Evolutionary conservation across 352 stramenopile species (phyloP).

Genomic region (Phytopythium kandeliae): DNA sequence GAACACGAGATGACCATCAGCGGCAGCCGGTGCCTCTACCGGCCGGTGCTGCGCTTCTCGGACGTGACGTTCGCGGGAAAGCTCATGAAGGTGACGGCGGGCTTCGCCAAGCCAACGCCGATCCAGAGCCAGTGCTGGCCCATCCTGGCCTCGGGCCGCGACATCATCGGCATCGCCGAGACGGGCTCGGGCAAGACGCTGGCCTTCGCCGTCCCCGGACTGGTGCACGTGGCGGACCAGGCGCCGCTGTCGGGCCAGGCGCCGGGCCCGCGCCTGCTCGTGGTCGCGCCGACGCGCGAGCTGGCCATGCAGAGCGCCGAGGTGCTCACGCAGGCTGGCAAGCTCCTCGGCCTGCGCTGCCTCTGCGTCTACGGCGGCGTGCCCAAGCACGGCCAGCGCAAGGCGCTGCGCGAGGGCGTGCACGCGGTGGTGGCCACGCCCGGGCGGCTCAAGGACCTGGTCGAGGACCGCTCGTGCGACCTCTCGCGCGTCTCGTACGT

Average conservation of each 20-base stretch:
- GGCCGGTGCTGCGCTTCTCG: slow-evolving; percentile 59
- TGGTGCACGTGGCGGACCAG: slow-evolving; percentile 84
- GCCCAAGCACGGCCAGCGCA: slow-evolving; percentile 92
- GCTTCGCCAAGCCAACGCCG: slow-evolving; percentile 92
- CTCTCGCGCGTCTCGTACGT: slow-evolving; percentile 89
- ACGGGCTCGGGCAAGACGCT: slow-evolving; percentile 96
- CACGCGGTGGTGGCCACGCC: slow-evolving; percentile 96
- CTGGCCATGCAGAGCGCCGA: slow-evolving; percentile 92
- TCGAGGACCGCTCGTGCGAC: slow-evolving; percentile 82
- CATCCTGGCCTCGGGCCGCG: slow-evolving; percentile 76
- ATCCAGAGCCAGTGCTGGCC: slow-evolving; percentile 98
- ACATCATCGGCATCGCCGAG: slow-evolving; percentile 92
- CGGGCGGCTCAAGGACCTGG: slow-evolving; percentile 91
- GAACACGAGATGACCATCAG: slow-evolving; percentile 81
- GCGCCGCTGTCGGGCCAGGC: slow-evolving; percentile 44
- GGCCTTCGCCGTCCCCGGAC: slow-evolving; percentile 92
- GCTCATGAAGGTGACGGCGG: slow-evolving; percentile 86
- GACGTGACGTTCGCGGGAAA: slow-evolving; percentile 74
- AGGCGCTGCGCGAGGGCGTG: slow-evolving; percentile 80
- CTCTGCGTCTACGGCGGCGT: slow-evolving; percentile 96
- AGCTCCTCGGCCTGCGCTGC: slow-evolving; percentile 77
- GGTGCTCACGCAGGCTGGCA: slow-evolving; percentile 91
- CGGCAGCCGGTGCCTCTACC: slow-evolving; percentile 87
- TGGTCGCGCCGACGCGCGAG: slow-evolving; percentile 93
- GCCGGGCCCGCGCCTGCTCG: slow-evolving; percentile 86